These are phyloP conservation scores for Phoenix dactylifera DNA, from an alignment of 176 grass and related monocot genomes.

Conservation along the genomic window DNA sequence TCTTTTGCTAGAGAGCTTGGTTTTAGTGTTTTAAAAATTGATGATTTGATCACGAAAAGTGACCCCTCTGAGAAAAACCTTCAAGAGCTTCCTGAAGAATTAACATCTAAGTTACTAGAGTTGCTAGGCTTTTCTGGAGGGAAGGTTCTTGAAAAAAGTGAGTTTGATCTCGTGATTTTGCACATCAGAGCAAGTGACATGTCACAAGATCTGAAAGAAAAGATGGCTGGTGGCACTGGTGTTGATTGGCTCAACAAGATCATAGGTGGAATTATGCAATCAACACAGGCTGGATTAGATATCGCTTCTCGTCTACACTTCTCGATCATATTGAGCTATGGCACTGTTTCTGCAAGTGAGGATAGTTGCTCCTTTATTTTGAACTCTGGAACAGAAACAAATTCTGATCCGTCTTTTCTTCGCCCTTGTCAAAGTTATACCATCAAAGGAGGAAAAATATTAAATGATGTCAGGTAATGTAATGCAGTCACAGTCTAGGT, in stretches of 20 bases:
- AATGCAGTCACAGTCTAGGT: background rate
- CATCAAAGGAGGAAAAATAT: conserved; percentile 61
- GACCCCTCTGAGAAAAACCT: background rate
- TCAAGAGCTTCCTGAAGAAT: conserved; percentile 12
- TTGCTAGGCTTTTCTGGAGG: conserved; percentile 50
- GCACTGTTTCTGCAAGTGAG: conserved; percentile 33
- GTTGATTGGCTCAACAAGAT: conserved; percentile 58
- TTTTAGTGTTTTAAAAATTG: conserved; percentile 36
- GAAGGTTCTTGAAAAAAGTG: conserved; percentile 44
- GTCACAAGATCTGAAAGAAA: conserved; percentile 35
- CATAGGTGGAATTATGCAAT: conserved; percentile 50
- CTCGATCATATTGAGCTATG: conserved; percentile 72
- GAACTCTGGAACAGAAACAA: conserved; percentile 25
- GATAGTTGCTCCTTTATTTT: conserved; percentile 24
- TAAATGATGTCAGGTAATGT: conserved; percentile 60
- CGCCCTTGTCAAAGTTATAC: conserved; percentile 77
- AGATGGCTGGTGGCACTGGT: conserved; percentile 35
- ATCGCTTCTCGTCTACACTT: conserved; percentile 54
- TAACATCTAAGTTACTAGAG: conserved; percentile 24
- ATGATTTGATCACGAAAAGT: conserved; percentile 25
- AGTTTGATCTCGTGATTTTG: conserved; percentile 74
- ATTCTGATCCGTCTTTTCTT: conserved; percentile 64
- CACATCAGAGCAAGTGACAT: conserved; percentile 47
- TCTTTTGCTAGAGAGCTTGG: conserved; percentile 43
- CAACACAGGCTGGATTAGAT: conserved; percentile 29